phyloP scores from a whole-genome alignment of 2,329 filamentous ascomycete genomes.

The Fusarium avenaceum region DNA sequence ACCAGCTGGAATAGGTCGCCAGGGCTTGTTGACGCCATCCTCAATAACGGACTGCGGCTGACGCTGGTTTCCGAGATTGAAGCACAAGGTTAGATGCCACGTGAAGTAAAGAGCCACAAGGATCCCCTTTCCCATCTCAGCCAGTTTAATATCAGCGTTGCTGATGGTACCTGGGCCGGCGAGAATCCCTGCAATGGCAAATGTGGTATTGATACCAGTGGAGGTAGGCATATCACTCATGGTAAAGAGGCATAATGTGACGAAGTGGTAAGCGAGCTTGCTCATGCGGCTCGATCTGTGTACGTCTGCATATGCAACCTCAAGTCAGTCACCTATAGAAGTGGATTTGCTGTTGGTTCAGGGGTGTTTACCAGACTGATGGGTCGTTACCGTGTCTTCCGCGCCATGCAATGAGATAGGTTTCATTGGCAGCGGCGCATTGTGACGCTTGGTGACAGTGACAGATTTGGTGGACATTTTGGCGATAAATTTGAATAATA shows the following conservation, averaged over 20 bases:
- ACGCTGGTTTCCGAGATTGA: conserved; percentile 58
- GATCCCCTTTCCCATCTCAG: conserved; percentile 35
- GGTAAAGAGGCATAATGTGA: conserved; percentile 39
- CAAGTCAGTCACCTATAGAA: conserved; percentile 20
- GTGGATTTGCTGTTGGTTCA: conserved; percentile 17
- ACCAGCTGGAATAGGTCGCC: conserved; percentile 50
- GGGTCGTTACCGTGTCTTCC: conserved; percentile 12
- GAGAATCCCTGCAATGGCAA: conserved; percentile 36
- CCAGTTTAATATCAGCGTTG: conserved; percentile 26
- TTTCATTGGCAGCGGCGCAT: conserved; percentile 2
- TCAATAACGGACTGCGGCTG: conserved; percentile 52
- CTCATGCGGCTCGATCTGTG: conserved; percentile 9
- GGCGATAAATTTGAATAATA: neutral
- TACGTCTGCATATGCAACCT: conserved; percentile 25
- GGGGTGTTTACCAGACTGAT: conserved; percentile 31
- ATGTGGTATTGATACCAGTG: conserved; percentile 38
- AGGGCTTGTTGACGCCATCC: conserved; percentile 59
- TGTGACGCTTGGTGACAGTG: conserved; percentile 17
- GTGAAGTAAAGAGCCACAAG: conserved; percentile 42
- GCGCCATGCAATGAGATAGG: conserved; percentile 5
- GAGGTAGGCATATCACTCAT: conserved; percentile 42
- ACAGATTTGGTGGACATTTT: conserved; percentile 25
- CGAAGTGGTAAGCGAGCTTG: conserved; percentile 31
- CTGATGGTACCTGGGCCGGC: conserved; percentile 32
- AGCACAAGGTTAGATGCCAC: conserved; percentile 47